Evolutionary conservation across 352 stramenopile genomes (phyloP).

Genomic region (Globisporangium cylindrosporum): DNA sequence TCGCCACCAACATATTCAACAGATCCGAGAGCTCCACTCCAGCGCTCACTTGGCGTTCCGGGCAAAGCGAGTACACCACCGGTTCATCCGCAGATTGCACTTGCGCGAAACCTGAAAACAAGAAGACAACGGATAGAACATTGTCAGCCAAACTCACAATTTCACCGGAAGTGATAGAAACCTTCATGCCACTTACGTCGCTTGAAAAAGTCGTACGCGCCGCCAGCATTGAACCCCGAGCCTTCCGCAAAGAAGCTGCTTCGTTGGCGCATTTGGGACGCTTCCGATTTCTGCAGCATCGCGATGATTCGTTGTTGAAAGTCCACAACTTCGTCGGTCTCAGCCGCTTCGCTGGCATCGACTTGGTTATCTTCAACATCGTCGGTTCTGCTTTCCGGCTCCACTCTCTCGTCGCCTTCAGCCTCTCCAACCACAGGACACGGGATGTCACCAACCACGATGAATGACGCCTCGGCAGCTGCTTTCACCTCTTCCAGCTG

Average conservation of each 20-base stretch:
- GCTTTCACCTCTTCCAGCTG: constrained; percentile 48
- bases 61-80: constrained; percentile 25
- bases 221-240: constrained; percentile 55
- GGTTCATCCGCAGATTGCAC: constrained; percentile 18
- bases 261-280: constrained; percentile 37
- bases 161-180: neutral
- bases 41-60: constrained; percentile 2
- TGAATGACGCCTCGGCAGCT: constrained; percentile 22
- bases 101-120: constrained; percentile 24
- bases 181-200: constrained; percentile 36
- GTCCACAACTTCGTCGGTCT: constrained; percentile 26
- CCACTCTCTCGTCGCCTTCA: constrained; percentile 8
- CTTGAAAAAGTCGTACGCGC: constrained; percentile 71
- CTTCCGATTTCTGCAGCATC: constrained; percentile 53
- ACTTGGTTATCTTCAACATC: neutral
- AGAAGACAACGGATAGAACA: neutral
- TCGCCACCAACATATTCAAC: constrained; percentile 4
- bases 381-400: neutral
- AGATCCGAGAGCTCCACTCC: constrained; percentile 6
- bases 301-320: constrained; percentile 53
- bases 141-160: neutral
- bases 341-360: neutral
- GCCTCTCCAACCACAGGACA: constrained; percentile 39
- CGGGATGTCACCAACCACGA: constrained; percentile 58
- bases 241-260: constrained; percentile 42